Base-by-base conservation (phyloP, 495 filamentous ascomycete genomes). In the Astrothelium subdiscretum region DNA sequence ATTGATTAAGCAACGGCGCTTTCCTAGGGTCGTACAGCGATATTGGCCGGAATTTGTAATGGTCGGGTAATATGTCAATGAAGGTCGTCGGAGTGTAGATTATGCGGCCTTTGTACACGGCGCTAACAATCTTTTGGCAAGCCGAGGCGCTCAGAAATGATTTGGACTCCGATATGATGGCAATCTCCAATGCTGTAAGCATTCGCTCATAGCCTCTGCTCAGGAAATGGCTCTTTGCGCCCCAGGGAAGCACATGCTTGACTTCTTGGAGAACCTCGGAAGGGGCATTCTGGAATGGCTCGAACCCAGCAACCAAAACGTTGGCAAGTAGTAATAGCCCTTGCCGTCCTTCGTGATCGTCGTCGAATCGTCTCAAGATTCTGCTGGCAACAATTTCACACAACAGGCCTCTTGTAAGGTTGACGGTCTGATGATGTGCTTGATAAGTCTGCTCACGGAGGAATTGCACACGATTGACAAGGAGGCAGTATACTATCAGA, bases 401-500 rank as follows among this genome's bases (percentile, higher is more conserved):
- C 24, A 89, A 78, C 44, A 76, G 76, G 24, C 85, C 87, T 57
- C 86, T 75, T 6, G 85, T 87, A 57, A 77, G 80, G 70, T 85
- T 81, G 60, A 89, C 86, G 58, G 85, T 88, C 68, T 87, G 84
- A 63, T 82, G 81, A 65, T 89, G 87, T 62, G 78, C 77, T 68
- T 87, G 79, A 66, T 82, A 81, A 0, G 76, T 72, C 70, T 88
- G 87, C 66, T 89, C 85, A 40, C 80, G 75, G 15, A 87, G 75
- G 69, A 90, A 90, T 62, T 87, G 83, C 2, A 80, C 78, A 31
- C 85, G 76, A 68, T 90, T 90, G 61, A 89, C 86, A 11, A 90
- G 79, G 42, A 90, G 77, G 67, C 85, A 88, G 70, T 88, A 90
- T 10, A 86, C 81, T 75, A 65, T 62, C 43, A 48, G n/a, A 29